A percentile compares a stretch with the other conserved stretches of the same genome.
Conservation (phyloP, 352 stramenopile species). For the Phytopythium ostracodes region DNA sequence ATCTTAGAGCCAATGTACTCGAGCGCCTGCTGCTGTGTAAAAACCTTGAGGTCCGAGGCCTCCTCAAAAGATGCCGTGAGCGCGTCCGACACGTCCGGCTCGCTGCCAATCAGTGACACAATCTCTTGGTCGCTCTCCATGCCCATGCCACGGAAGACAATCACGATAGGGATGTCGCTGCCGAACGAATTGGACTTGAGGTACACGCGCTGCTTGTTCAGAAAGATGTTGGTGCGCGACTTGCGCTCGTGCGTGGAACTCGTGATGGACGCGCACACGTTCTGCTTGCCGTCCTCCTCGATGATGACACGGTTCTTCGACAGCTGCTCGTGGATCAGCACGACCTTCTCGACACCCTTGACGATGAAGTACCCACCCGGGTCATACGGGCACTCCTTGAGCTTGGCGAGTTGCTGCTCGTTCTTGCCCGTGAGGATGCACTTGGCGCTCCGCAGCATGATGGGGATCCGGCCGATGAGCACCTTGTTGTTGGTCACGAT, state of each 20-base stretch:
- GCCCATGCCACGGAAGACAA: constrained; percentile 97
- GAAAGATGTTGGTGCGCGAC: constrained; percentile 95
- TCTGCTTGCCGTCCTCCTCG: constrained; percentile 93
- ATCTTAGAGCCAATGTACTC: constrained; percentile 98
- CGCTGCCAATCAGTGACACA: constrained; percentile 93
- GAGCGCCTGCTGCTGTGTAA: constrained; percentile 94
- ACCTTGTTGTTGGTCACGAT: constrained; percentile 99
- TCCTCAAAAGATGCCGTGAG: constrained; percentile 97
- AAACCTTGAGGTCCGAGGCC: constrained; percentile 92
- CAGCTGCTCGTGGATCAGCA: constrained; percentile 99
- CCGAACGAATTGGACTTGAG: constrained; percentile 98
- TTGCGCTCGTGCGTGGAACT: constrained; percentile 99
- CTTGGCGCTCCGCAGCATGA: constrained; percentile 97
- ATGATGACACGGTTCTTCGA: constrained; percentile 99
- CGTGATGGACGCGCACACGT: constrained; percentile 94
- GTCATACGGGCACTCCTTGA: constrained; percentile 99
- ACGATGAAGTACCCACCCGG: constrained; percentile 99
- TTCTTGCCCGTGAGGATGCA: constrained; percentile 95
- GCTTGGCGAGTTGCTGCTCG: constrained; percentile 91
- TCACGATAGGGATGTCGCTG: constrained; percentile 97
- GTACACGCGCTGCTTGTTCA: constrained; percentile 96
- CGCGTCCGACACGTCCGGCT: constrained; percentile 93
- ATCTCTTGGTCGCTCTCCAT: constrained; percentile 99
- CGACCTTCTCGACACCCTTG: constrained; percentile 98
- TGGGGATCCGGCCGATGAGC: constrained; percentile 94